A percentile compares a stretch with the other conserved stretches of the same genome.
These are phyloP conservation scores for Silene uniflora DNA, from an alignment of 148 eudicot genomes.

Conservation along the genomic window DNA sequence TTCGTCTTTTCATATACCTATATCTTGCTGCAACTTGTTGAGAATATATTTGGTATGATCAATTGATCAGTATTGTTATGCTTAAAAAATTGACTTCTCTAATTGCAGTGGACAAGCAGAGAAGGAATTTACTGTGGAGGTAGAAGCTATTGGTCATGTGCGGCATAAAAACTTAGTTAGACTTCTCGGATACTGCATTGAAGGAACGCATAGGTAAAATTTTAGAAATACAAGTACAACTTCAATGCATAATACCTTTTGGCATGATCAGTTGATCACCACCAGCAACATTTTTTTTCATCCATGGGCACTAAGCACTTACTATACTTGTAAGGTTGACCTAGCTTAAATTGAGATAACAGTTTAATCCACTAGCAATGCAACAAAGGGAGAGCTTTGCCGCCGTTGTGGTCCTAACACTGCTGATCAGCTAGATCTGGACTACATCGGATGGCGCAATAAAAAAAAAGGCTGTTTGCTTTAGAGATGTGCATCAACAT, in stretches of 20 bases:
- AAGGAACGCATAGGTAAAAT: conserved; percentile 81
- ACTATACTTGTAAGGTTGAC: too few species aligned
- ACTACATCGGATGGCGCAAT: too few species aligned
- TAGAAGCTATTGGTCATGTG: conserved; percentile 91
- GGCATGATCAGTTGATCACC: neutral
- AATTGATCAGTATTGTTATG: neutral
- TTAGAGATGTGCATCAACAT: too few species aligned
- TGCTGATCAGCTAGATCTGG: too few species aligned
- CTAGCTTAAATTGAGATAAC: too few species aligned
- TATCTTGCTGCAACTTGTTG: neutral
- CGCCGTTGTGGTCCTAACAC: too few species aligned
- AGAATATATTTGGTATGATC: neutral
- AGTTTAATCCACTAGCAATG: too few species aligned
- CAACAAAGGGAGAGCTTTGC: too few species aligned
- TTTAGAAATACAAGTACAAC: neutral
- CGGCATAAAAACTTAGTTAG: conserved; percentile 84
- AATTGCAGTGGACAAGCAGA: conserved; percentile 76
- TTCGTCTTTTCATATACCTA: neutral
- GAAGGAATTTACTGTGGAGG: conserved; percentile 86
- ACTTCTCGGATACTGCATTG: conserved; percentile 78
- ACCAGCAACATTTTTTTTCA: too few species aligned
- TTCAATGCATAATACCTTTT: neutral
- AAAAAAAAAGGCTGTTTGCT: too few species aligned
- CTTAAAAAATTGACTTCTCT: neutral
- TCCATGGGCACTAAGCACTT: too few species aligned